Evolutionary conservation across 148 eudicot genomes (phyloP).

Genomic region (Cornus florida): DNA sequence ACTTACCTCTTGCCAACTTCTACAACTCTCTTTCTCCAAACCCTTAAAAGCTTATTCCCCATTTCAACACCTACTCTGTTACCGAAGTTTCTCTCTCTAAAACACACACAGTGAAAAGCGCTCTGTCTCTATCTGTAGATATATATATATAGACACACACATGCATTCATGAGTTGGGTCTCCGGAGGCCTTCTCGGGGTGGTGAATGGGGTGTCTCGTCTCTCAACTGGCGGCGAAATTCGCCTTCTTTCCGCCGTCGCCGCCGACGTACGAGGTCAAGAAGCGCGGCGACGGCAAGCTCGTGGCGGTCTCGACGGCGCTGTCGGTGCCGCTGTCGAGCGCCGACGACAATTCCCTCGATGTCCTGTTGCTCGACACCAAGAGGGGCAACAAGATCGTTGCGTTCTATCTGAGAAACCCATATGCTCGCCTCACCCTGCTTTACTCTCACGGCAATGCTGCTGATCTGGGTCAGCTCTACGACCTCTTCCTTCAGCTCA

Average conservation of each 20-base stretch:
- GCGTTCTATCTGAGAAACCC: conserved; percentile 84
- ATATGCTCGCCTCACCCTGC: conserved; percentile 74
- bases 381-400: conserved; percentile 80
- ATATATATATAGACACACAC: background rate
- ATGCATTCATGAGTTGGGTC: conserved; percentile 72
- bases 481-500: conserved; percentile 93
- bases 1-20: background rate
- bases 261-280: conserved; percentile 83
- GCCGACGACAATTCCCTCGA: conserved; percentile 62
- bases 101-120: background rate
- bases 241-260: conserved; percentile 93
- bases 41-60: background rate
- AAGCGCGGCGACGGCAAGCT: conserved; percentile 62
- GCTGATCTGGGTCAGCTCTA: conserved; percentile 96
- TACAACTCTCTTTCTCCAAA: conserved; percentile 8
- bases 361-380: conserved; percentile 67
- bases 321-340: conserved; percentile 50
- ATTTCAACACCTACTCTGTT: background rate
- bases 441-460: conserved; percentile 97
- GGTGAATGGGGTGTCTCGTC: conserved; percentile 70
- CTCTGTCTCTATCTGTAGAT: background rate
- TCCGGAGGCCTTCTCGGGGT: conserved; percentile 12
- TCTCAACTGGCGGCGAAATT: conserved; percentile 87
- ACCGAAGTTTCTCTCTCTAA: background rate
- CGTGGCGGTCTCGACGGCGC: conserved; percentile 58